Conservation (phyloP, 129 eudicot species). For the Silybum marianum region DNA sequence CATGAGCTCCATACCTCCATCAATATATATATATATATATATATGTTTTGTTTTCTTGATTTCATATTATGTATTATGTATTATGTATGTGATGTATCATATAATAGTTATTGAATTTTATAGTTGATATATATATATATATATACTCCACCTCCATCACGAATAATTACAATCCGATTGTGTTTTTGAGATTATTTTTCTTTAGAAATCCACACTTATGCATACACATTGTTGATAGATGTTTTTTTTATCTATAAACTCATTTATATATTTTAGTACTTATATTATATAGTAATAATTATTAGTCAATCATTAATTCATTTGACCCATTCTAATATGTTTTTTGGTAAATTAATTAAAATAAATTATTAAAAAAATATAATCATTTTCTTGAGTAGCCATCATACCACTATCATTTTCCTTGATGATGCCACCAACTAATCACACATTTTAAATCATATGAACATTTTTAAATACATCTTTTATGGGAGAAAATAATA, state of each 20-base stretch:
- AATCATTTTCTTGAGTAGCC: slow-evolving; percentile 27
- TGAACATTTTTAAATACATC: background rate
- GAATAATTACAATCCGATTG: background rate
- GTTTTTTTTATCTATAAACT: background rate
- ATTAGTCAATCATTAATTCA: background rate
- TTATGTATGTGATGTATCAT: slow-evolving; percentile 9
- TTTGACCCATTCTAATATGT: slow-evolving; percentile 19
- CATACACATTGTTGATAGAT: background rate
- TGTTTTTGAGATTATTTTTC: background rate
- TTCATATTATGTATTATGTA: slow-evolving; percentile 4
- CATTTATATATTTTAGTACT: background rate
- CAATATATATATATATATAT: background rate
- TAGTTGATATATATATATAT: background rate
- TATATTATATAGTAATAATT: background rate
- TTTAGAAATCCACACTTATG: background rate
- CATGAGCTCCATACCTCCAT: slow-evolving; percentile 4
- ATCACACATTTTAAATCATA: slow-evolving; percentile 9
- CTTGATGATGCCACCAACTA: slow-evolving; percentile 34
- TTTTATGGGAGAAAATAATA: background rate
- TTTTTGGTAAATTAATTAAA: background rate
- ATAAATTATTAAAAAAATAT: background rate
- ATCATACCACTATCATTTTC: slow-evolving; percentile 31
- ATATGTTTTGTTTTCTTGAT: background rate
- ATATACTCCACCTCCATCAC: background rate
- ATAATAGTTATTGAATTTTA: background rate